These are phyloP conservation scores for Tuber calosporum DNA, from an alignment of 495 filamentous ascomycete species.

Conservation along the genomic window DNA sequence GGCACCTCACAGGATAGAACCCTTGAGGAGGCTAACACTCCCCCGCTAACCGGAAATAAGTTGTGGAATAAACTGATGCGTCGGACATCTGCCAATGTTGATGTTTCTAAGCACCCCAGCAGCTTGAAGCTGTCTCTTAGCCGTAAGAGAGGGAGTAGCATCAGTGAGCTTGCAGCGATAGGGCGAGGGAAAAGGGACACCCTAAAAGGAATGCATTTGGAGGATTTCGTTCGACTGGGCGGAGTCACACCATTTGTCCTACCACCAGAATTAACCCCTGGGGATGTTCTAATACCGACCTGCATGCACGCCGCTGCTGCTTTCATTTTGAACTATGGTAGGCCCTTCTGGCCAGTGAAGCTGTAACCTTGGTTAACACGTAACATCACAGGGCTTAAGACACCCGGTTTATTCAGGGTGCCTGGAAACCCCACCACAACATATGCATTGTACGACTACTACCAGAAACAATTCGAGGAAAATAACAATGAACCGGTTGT, in stretches of 20 bases:
- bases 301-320: slow-evolving; percentile 66
- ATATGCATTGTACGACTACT: slow-evolving; percentile 57
- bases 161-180: slow-evolving; percentile 52
- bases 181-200: slow-evolving; percentile 49
- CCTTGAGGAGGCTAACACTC: slow-evolving; percentile 30
- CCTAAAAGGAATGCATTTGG: slow-evolving; percentile 56
- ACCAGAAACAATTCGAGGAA: slow-evolving; percentile 49
- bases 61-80: slow-evolving; percentile 39
- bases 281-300: slow-evolving; percentile 59
- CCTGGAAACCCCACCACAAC: slow-evolving; percentile 53
- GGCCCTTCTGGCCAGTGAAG: slow-evolving; percentile 27
- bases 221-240: slow-evolving; percentile 62
- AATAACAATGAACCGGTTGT: slow-evolving; percentile 47
- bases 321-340: slow-evolving; percentile 62
- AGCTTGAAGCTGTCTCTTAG: slow-evolving; percentile 36
- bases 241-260: slow-evolving; percentile 62
- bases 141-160: slow-evolving; percentile 40
- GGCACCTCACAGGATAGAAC: slow-evolving; percentile 26
- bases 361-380: slow-evolving; percentile 13
- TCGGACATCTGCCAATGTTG: slow-evolving; percentile 33
- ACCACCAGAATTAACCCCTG: slow-evolving; percentile 59
- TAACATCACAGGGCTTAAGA: slow-evolving; percentile 43
- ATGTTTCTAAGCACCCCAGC: slow-evolving; percentile 37
- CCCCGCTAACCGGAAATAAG: slow-evolving; percentile 32
- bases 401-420: slow-evolving; percentile 59